Evolutionary conservation across 176 grass and related monocot genomes (phyloP).

Genomic region (Zea mays): Zm-B73-REFERENCE-NAM-5.0 NC_050105.1:120417001-120417500

Average conservation of each 20-base stretch:
- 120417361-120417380: neutral
- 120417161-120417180: constrained; percentile 50
- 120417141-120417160: constrained; percentile 54
- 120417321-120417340: constrained; percentile 27
- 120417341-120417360: neutral
- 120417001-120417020: constrained; percentile 36
- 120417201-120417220: constrained; percentile 29
- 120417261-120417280: constrained; percentile 23
- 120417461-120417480: no score
- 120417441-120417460: no score
- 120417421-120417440: neutral
- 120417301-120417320: neutral
- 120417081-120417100: constrained; percentile 41
- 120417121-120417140: constrained; percentile 49
- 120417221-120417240: constrained; percentile 6
- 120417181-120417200: constrained; percentile 24
- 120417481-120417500: no score
- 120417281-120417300: constrained; percentile 13
- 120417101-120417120: constrained; percentile 48
- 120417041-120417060: constrained; percentile 40
- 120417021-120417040: constrained; percentile 37
- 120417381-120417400: neutral
- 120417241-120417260: constrained; percentile 55
- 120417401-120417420: neutral
- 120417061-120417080: constrained; percentile 52